A percentile compares a stretch with the other conserved stretches of the same genome.
These are phyloP conservation scores for Exophiala sideris DNA, from an alignment of 2,329 filamentous ascomycete genomes.

Conservation along the genomic window DNA sequence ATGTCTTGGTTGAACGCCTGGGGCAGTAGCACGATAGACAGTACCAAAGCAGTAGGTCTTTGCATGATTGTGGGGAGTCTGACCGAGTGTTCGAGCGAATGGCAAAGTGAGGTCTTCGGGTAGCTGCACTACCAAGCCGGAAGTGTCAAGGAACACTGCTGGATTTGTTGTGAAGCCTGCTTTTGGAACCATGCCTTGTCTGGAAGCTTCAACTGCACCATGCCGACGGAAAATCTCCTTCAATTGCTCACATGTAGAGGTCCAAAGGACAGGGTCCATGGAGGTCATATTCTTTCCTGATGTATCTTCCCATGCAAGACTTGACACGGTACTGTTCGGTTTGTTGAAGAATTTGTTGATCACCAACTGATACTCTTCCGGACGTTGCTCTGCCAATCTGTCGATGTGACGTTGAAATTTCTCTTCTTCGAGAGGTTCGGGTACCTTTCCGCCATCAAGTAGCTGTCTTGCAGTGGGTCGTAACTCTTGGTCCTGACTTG, in stretches of 20 bases:
- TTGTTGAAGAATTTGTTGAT: slow-evolving; percentile 20
- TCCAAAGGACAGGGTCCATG: slow-evolving; percentile 65
- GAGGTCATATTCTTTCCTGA: slow-evolving; percentile 25
- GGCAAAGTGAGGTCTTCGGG: slow-evolving; percentile 90
- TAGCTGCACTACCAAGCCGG: slow-evolving; percentile 79
- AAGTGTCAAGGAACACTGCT: slow-evolving; percentile 75
- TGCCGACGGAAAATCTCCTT: slow-evolving; percentile 80
- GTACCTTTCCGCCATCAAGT: slow-evolving; percentile 79
- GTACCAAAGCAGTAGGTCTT: slow-evolving; percentile 80
- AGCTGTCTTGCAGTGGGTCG: slow-evolving; percentile 80
- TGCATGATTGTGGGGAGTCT: slow-evolving; percentile 61
- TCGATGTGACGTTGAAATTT: slow-evolving; percentile 79
- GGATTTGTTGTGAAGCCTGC: slow-evolving; percentile 72
- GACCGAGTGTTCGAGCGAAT: slow-evolving; percentile 78
- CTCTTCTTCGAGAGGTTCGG: slow-evolving; percentile 89
- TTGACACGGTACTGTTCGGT: slow-evolving; percentile 19
- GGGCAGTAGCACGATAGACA: slow-evolving; percentile 69
- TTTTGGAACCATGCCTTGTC: slow-evolving; percentile 74
- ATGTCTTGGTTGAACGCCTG: slow-evolving; percentile 75
- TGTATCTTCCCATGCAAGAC: slow-evolving; percentile 25
- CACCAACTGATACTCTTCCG: slow-evolving; percentile 58
- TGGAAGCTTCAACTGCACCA: slow-evolving; percentile 76
- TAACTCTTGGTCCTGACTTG: slow-evolving; percentile 77
- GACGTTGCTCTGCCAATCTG: slow-evolving; percentile 74
- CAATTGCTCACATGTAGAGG: slow-evolving; percentile 70